phyloP scores from a whole-genome alignment of 2,329 filamentous ascomycete species.

The Chaetomium sp. region DNA sequence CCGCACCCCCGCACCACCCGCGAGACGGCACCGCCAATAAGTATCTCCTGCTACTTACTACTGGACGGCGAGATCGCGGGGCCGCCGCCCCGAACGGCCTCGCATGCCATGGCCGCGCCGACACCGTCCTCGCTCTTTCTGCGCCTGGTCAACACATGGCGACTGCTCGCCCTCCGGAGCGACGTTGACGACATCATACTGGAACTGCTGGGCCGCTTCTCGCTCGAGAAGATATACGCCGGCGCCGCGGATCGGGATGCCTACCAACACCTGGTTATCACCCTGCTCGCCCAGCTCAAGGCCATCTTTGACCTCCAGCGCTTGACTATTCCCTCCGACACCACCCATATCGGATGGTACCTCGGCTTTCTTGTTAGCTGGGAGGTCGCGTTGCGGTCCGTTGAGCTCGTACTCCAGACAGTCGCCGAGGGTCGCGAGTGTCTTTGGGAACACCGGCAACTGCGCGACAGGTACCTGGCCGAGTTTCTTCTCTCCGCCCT shows the following conservation, averaged over 20 bases:
- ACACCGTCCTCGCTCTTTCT: slow-evolving; percentile 43
- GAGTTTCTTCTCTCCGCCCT: slow-evolving; percentile 44
- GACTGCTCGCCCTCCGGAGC: slow-evolving; percentile 43
- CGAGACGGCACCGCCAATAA: slow-evolving; percentile 7
- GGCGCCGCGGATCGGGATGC: slow-evolving; percentile 38
- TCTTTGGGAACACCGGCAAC: slow-evolving; percentile 38
- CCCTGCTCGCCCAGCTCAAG: slow-evolving; percentile 44
- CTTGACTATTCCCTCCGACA: slow-evolving; percentile 44
- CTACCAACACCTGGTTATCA: slow-evolving; percentile 43
- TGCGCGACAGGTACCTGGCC: slow-evolving; percentile 45
- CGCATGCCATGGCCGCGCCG: slow-evolving; percentile 34
- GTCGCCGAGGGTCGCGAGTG: slow-evolving; percentile 43
- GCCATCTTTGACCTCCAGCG: slow-evolving; percentile 46
- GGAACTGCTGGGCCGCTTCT: slow-evolving; percentile 47
- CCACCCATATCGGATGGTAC: slow-evolving; percentile 41
- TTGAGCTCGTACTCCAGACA: slow-evolving; percentile 45
- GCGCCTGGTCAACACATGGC: slow-evolving; percentile 43
- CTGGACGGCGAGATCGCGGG: slow-evolving; percentile 7
- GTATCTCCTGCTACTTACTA: not conserved
- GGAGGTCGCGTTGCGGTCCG: slow-evolving; percentile 44
- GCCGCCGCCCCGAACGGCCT: slow-evolving; percentile 12
- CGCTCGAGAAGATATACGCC: slow-evolving; percentile 46
- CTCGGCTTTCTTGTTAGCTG: slow-evolving; percentile 45
- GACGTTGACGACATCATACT: slow-evolving; percentile 47
- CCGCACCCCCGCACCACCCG: slow-evolving; percentile 12